Evolutionary conservation across 2,329 filamentous ascomycete genomes (phyloP).

Genomic region (Xylaria sp.): DNA sequence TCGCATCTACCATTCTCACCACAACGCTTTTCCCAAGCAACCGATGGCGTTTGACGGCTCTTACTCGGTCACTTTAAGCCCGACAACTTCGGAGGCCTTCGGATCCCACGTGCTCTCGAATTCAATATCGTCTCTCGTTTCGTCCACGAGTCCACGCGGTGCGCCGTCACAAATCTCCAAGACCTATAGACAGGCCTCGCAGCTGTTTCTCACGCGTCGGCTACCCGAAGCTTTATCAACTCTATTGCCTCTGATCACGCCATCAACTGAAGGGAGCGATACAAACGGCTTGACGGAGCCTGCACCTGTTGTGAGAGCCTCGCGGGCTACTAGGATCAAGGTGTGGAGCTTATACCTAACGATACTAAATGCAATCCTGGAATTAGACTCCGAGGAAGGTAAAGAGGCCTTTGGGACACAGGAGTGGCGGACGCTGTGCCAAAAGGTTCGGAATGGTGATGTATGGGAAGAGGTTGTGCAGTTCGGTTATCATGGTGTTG

Average conservation of each 20-base stretch:
- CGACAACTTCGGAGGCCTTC: conserved; percentile 60
- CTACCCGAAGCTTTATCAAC: conserved; percentile 89
- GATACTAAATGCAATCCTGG: conserved; percentile 88
- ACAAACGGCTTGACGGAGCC: conserved; percentile 61
- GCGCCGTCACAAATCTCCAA: conserved; percentile 82
- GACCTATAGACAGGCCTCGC: conserved; percentile 92
- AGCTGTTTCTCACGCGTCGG: conserved; percentile 93
- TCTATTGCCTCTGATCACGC: conserved; percentile 82
- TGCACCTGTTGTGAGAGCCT: conserved; percentile 82
- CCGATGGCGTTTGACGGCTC: conserved; percentile 58
- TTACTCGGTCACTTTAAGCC: conserved; percentile 58
- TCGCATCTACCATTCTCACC: conserved; percentile 11
- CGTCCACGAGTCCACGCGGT: conserved; percentile 69
- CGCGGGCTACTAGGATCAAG: conserved; percentile 86
- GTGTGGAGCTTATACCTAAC: conserved; percentile 98
- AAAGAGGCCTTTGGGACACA: conserved; percentile 87
- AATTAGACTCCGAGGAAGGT: conserved; percentile 89
- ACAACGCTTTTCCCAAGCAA: conserved; percentile 11
- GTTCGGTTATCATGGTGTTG: conserved; percentile 86
- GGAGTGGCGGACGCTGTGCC: conserved; percentile 84
- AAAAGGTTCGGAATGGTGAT: conserved; percentile 86
- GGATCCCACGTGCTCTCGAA: conserved; percentile 66
- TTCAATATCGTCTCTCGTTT: conserved; percentile 76
- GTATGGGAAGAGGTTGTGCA: conserved; percentile 95
- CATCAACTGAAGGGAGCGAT: conserved; percentile 59